Conservation (phyloP, 2,329 filamentous ascomycete species). For the Stachybotrys elegans region DNA sequence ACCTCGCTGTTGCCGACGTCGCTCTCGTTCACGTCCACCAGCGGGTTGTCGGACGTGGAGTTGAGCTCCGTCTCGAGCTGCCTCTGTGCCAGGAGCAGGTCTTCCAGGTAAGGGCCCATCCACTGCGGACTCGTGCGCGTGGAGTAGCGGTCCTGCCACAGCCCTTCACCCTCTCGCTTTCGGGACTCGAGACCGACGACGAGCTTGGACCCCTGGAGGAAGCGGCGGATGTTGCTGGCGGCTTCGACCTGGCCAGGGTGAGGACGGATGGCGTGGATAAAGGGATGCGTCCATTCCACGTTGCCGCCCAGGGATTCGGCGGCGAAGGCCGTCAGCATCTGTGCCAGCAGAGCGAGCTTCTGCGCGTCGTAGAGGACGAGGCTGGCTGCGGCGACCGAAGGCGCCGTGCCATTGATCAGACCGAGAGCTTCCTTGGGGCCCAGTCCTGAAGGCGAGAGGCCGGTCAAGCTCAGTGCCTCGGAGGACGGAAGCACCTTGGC, state of each 20-base stretch:
- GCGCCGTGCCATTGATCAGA: slow-evolving; percentile 42
- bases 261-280: slow-evolving; percentile 52
- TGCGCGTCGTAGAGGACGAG: slow-evolving; percentile 43
- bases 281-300: slow-evolving; percentile 51
- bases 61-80: slow-evolving; percentile 60
- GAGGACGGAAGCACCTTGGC: slow-evolving; percentile 23
- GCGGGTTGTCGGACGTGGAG: slow-evolving; percentile 60
- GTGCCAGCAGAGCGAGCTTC: slow-evolving; percentile 45
- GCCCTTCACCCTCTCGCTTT: slow-evolving; percentile 24
- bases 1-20: slow-evolving; percentile 28
- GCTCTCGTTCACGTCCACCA: slow-evolving; percentile 41
- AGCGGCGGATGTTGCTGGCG: slow-evolving; percentile 46
- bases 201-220: slow-evolving; percentile 44
- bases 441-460: slow-evolving; percentile 29
- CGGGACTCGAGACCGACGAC: slow-evolving; percentile 24
- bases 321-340: slow-evolving; percentile 56
- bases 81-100: slow-evolving; percentile 49
- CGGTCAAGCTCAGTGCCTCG: slow-evolving; percentile 26
- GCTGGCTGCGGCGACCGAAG: slow-evolving; percentile 26
- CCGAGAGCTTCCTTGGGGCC: slow-evolving; percentile 41
- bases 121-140: slow-evolving; percentile 62
- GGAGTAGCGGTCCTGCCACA: slow-evolving; percentile 61
- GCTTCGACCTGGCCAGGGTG: slow-evolving; percentile 57
- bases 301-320: slow-evolving; percentile 55
- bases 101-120: slow-evolving; percentile 62